A percentile compares a stretch with the other conserved stretches of the same genome.
Conservation (phyloP, 768 basidiomycete genomes). For the Fibroporia radiculosa region DNA sequence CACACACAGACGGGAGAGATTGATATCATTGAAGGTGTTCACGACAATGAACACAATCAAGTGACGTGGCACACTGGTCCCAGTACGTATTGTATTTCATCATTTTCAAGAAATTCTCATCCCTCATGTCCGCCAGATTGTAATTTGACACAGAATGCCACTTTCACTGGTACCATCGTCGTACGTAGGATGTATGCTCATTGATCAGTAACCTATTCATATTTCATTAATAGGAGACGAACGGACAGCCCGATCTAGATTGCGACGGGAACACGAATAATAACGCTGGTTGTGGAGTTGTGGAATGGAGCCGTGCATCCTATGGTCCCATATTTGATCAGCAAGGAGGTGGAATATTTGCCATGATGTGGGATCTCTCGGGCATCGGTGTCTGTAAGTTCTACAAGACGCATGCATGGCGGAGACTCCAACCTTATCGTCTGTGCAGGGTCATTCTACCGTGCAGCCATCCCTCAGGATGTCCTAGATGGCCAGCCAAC, state of each 20-base stretch:
- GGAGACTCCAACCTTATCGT: neutral
- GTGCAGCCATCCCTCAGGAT: slow-evolving; percentile 65
- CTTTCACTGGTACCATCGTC: slow-evolving; percentile 57
- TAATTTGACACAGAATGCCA: slow-evolving; percentile 41
- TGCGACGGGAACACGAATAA: slow-evolving; percentile 38
- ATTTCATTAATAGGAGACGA: slow-evolving; percentile 30
- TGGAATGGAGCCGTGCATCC: slow-evolving; percentile 74
- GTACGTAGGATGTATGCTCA: slow-evolving; percentile 28
- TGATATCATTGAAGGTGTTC: slow-evolving; percentile 80
- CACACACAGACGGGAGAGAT: slow-evolving; percentile 60
- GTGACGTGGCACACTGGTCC: slow-evolving; percentile 73
- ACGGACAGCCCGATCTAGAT: slow-evolving; percentile 42
- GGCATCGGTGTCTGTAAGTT: slow-evolving; percentile 72
- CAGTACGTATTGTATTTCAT: slow-evolving; percentile 42
- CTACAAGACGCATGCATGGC: neutral
- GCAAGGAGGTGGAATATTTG: slow-evolving; percentile 78
- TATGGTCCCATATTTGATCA: slow-evolving; percentile 80
- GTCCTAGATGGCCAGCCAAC: slow-evolving; percentile 52
- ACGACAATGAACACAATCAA: slow-evolving; percentile 79
- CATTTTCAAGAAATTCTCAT: neutral
- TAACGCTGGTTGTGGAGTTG: slow-evolving; percentile 73
- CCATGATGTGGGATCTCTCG: slow-evolving; percentile 81
- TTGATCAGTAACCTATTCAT: neutral
- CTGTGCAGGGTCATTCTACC: slow-evolving; percentile 85
- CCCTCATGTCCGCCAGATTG: slow-evolving; percentile 38